These are phyloP conservation scores for Dipodascus geniculatus DNA, from an alignment of 805 yeast species.

Conservation along the genomic window DNA sequence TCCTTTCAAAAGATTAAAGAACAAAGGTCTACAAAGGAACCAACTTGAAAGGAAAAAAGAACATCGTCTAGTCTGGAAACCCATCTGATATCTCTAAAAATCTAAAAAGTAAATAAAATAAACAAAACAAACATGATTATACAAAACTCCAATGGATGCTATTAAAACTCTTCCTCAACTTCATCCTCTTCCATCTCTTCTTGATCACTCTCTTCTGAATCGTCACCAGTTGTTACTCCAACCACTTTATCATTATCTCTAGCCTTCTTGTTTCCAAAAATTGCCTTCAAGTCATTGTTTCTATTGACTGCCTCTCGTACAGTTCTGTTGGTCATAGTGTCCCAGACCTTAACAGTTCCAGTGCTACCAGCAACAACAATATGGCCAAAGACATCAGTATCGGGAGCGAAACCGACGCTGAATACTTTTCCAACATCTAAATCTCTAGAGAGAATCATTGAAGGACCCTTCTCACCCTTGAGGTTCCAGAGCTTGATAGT, in stretches of 20 bases:
- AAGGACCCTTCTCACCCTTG: slow-evolving; percentile 45
- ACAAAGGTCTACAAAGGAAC: too few relatives aligned
- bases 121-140: background rate
- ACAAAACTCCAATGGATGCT: background rate
- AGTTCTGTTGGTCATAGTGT: slow-evolving; percentile 68
- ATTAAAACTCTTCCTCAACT: background rate
- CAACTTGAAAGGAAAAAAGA: too few relatives aligned
- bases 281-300: background rate
- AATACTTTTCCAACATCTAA: slow-evolving; percentile 91
- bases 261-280: background rate
- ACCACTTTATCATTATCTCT: slow-evolving; percentile 2
- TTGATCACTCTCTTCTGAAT: background rate
- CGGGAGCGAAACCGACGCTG: slow-evolving; percentile 73
- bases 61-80: too few relatives aligned
- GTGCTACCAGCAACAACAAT: slow-evolving; percentile 79
- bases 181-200: background rate
- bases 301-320: slow-evolving; percentile 59
- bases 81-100: background rate
- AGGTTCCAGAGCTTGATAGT: slow-evolving; percentile 80
- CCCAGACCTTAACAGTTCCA: slow-evolving; percentile 86
- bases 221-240: background rate
- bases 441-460: slow-evolving; percentile 84
- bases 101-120: background rate
- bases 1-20: too few relatives aligned
- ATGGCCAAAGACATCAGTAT: slow-evolving; percentile 74